Conservation (phyloP, 2,329 filamentous ascomycete species). For the Aspergillus puulaauensis region DNA sequence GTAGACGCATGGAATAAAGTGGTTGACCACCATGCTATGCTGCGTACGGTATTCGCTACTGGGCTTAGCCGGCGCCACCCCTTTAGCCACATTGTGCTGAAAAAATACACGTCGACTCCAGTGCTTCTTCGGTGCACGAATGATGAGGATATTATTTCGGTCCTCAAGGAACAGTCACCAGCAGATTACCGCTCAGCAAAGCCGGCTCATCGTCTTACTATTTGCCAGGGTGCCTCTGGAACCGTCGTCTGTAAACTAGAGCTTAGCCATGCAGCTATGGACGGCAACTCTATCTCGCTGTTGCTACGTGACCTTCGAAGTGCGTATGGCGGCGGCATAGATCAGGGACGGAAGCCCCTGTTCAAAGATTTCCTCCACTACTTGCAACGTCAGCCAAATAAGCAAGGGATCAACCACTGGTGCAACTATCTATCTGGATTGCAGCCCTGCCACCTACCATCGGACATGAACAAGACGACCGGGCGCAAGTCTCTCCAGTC, state of each 20-base stretch:
- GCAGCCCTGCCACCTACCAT: constrained; percentile 37
- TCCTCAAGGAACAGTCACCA: constrained; percentile 28
- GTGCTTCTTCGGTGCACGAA: constrained; percentile 29
- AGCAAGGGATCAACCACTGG: constrained; percentile 38
- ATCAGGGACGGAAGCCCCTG: constrained; percentile 29
- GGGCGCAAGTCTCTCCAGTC: constrained; percentile 28
- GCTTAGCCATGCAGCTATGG: constrained; percentile 53
- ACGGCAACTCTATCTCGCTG: constrained; percentile 52
- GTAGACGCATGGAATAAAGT: constrained; percentile 32
- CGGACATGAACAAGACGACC: constrained; percentile 27
- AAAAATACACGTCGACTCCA: constrained; percentile 27
- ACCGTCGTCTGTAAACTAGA: constrained; percentile 49
- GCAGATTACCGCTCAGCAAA: constrained; percentile 26
- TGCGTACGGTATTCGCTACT: constrained; percentile 39
- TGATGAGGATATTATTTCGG: constrained; percentile 28
- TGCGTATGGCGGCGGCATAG: constrained; percentile 44
- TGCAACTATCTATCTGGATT: constrained; percentile 32
- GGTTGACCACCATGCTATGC: constrained; percentile 32
- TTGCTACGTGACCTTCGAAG: constrained; percentile 47
- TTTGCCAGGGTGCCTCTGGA: constrained; percentile 41
- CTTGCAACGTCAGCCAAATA: constrained; percentile 23
- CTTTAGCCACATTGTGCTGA: constrained; percentile 38
- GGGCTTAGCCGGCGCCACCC: constrained; percentile 29
- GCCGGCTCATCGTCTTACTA: constrained; percentile 47
- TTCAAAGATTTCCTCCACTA: constrained; percentile 38